Conservation (phyloP, 257 asterid genomes). For the Penstemon eatonii region DNA sequence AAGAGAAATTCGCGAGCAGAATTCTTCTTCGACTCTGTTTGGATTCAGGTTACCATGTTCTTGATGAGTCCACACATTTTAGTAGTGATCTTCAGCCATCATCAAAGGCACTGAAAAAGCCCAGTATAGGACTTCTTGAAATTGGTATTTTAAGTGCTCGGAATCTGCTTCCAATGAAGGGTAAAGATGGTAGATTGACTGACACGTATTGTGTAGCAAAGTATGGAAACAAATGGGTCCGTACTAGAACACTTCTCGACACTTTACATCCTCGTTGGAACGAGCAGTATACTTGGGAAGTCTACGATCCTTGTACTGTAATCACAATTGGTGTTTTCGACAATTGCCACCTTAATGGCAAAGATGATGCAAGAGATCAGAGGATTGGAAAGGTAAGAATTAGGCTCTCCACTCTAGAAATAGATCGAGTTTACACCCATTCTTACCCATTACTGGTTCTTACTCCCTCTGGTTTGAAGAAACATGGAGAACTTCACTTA, state of each 20-base stretch:
- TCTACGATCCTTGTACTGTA: constrained; percentile 79
- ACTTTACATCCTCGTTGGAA: constrained; percentile 79
- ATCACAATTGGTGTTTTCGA: constrained; percentile 87
- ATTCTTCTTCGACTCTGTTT: constrained; percentile 62
- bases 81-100: constrained; percentile 89
- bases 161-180: constrained; percentile 75
- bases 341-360: constrained; percentile 70
- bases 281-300: constrained; percentile 99
- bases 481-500: constrained; percentile 83
- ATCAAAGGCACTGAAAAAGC: constrained; percentile 61
- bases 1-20: constrained; percentile 78
- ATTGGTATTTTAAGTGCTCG: constrained; percentile 78
- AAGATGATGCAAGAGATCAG: constrained; percentile 65
- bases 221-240: constrained; percentile 96
- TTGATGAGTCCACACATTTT: constrained; percentile 79
- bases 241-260: constrained; percentile 82
- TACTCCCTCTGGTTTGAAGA: constrained; percentile 71
- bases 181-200: constrained; percentile 65
- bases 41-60: constrained; percentile 87
- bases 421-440: constrained; percentile 75
- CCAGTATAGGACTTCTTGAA: constrained; percentile 79
- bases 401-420: constrained; percentile 80
- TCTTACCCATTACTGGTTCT: constrained; percentile 76
- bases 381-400: constrained; percentile 88
- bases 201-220: constrained; percentile 94